Evolutionary conservation across 352 stramenopile genomes (phyloP).

Genomic region (Phytophthora pisi): DNA sequence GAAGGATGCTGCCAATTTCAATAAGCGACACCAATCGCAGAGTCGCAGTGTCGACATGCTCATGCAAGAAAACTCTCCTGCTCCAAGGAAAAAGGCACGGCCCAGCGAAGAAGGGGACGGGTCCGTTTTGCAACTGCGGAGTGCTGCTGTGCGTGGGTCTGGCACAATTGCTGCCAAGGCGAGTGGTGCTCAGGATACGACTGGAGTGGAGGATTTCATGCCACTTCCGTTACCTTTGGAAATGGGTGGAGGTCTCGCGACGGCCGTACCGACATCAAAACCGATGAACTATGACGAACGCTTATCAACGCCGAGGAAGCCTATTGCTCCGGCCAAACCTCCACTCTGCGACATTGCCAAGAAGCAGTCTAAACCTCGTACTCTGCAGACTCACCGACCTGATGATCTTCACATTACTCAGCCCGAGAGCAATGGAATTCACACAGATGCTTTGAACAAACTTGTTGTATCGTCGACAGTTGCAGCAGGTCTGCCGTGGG

Average conservation of each 20-base stretch:
- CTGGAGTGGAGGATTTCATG: constrained; percentile 50
- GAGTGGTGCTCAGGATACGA: constrained; percentile 13
- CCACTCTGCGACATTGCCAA: constrained; percentile 1
- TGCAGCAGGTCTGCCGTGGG: constrained; percentile 47
- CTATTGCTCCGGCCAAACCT: constrained; percentile 1
- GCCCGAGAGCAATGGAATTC: constrained; percentile 2
- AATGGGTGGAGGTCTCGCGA: constrained; percentile 20
- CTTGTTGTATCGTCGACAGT: constrained; percentile 55
- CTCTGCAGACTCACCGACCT: background rate
- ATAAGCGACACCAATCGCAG: constrained; percentile 63
- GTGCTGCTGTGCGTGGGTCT: constrained; percentile 1
- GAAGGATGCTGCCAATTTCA: constrained; percentile 76
- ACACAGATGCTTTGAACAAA: constrained; percentile 39
- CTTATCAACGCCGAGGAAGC: constrained; percentile 14
- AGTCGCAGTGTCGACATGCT: constrained; percentile 45
- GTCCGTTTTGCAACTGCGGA: constrained; percentile 1
- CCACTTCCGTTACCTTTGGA: constrained; percentile 52
- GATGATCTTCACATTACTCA: constrained; percentile 11
- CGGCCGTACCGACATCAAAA: constrained; percentile 20
- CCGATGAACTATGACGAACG: constrained; percentile 14
- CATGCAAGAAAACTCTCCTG: constrained; percentile 34
- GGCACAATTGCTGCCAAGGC: constrained; percentile 5
- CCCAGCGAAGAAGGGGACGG: constrained; percentile 18
- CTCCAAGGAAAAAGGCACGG: constrained; percentile 36
- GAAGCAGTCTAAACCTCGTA: constrained; percentile 6